These are phyloP conservation scores for Spathaspora sp. DNA, from an alignment of 805 yeast genomes.

Conservation along the genomic window DNA sequence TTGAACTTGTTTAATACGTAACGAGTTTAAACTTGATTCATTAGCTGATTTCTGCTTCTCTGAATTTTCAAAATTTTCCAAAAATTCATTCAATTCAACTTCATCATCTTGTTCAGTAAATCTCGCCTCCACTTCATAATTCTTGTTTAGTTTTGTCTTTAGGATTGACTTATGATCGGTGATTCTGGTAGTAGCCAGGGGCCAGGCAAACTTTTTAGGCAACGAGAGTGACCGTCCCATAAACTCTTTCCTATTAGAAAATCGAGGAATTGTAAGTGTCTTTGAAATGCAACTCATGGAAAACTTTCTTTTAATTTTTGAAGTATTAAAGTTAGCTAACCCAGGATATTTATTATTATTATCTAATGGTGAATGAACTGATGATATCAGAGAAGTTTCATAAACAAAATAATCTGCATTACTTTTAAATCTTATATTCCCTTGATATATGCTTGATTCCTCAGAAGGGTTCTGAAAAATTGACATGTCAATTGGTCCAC, in stretches of 20 bases:
- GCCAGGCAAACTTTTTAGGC: background rate
- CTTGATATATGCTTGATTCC: background rate
- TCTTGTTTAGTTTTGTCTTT: slow-evolving; percentile 21
- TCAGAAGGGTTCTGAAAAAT: background rate
- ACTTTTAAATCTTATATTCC: slow-evolving; percentile 1
- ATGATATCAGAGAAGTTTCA: background rate
- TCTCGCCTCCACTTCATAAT: slow-evolving; percentile 18
- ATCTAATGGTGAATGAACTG: background rate
- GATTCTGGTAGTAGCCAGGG: background rate
- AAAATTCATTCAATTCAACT: slow-evolving; percentile 16
- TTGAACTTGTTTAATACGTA: slow-evolving; percentile 13
- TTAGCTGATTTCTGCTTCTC: slow-evolving; percentile 13
- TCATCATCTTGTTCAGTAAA: slow-evolving; percentile 13
- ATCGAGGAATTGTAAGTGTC: slow-evolving; percentile 1
- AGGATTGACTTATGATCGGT: slow-evolving; percentile 18
- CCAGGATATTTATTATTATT: background rate
- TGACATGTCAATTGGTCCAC: slow-evolving; percentile 1
- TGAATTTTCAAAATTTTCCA: slow-evolving; percentile 12
- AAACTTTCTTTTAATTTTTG: background rate
- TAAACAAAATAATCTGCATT: slow-evolving; percentile 1
- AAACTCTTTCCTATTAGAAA: background rate
- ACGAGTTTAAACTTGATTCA: slow-evolving; percentile 6
- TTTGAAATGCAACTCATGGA: background rate
- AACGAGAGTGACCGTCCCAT: slow-evolving; percentile 1
- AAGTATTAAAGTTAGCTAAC: background rate